Percentiles rank a stretch among this genome's conserved stretches.
Conservation (phyloP, 2,329 filamentous ascomycete species). For the Fusarium sp. region DNA sequence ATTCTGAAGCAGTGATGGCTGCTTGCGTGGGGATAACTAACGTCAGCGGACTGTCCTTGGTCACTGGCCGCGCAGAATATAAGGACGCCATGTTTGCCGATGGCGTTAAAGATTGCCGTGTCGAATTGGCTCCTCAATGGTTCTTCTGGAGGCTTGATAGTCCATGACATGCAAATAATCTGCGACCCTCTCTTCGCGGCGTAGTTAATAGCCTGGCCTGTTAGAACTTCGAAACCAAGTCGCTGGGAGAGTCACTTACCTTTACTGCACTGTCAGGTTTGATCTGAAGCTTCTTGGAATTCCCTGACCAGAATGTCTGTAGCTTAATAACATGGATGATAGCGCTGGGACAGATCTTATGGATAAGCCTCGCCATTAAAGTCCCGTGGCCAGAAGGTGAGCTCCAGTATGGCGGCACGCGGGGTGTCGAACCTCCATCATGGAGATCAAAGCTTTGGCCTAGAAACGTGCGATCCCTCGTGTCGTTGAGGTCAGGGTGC, state of each 20-base stretch:
- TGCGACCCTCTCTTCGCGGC: background rate
- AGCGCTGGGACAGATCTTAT: background rate
- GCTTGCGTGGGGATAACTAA: conserved; percentile 10
- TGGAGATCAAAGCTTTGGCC: background rate
- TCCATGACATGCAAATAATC: conserved; percentile 1
- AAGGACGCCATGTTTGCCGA: background rate
- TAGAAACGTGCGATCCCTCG: background rate
- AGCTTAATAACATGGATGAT: background rate
- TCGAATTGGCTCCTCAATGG: background rate
- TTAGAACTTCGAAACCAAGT: background rate
- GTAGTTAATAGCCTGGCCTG: background rate
- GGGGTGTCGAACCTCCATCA: background rate
- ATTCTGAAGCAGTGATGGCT: conserved; percentile 19
- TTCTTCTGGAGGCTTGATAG: background rate
- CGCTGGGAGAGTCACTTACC: background rate
- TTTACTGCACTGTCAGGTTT: background rate
- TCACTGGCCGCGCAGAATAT: background rate
- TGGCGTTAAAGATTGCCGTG: background rate
- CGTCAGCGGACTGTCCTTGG: conserved; percentile 11
- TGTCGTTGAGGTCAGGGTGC: background rate
- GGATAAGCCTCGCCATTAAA: background rate
- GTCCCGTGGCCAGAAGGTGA: background rate
- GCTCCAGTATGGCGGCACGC: background rate
- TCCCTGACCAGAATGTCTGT: background rate
- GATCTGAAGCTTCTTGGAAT: background rate